Percentiles rank a stretch among this genome's conserved stretches.
Evolutionary conservation across 176 grass and related monocot species (phyloP).

Genomic region (Lolium rigidum): DNA sequence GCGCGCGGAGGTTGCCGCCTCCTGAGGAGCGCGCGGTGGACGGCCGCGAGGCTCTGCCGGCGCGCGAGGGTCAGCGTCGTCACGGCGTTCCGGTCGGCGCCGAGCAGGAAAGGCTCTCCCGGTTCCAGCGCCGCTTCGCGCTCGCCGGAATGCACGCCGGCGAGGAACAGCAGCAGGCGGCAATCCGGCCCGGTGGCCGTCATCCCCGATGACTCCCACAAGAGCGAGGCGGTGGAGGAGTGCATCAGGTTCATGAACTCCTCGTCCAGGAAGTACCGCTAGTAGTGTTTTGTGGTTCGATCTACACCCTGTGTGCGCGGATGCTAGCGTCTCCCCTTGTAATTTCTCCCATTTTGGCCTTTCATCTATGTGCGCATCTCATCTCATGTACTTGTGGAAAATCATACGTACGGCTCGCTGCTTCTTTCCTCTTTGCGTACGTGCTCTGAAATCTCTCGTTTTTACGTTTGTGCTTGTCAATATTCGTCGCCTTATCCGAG

Average conservation of each 20-base stretch:
- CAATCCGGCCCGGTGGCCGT: not conserved
- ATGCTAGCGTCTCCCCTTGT: slow-evolving; percentile 53
- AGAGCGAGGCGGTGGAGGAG: slow-evolving; percentile 90
- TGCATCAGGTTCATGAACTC: slow-evolving; percentile 99
- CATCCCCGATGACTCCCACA: slow-evolving; percentile 72
- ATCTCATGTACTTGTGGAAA: slow-evolving; percentile 35
- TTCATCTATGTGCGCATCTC: slow-evolving; percentile 53
- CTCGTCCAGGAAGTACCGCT: slow-evolving; percentile 78
- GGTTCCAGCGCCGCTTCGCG: not conserved
- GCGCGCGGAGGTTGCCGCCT: slow-evolving; percentile 49
- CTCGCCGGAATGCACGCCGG: slow-evolving; percentile 72
- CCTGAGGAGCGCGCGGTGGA: slow-evolving; percentile 57
- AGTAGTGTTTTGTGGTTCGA: slow-evolving; percentile 42
- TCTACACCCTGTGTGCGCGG: not conserved
- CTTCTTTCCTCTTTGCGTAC: slow-evolving; percentile 6
- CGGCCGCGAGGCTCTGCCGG: slow-evolving; percentile 61
- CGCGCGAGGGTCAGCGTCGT: slow-evolving; percentile 46
- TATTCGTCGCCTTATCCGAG: not conserved
- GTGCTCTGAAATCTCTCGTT: slow-evolving; percentile 19
- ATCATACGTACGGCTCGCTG: slow-evolving; percentile 31
- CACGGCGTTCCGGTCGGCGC: slow-evolving; percentile 44
- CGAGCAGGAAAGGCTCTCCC: slow-evolving; percentile 36
- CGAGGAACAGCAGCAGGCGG: slow-evolving; percentile 48
- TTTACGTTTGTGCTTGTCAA: not conserved
- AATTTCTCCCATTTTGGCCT: slow-evolving; percentile 37